Evolutionary conservation across 108 stramenopile species (phyloP), one percentile per base, ranked within the genome.

Genomic region (Nitzschia putrida): DNA sequence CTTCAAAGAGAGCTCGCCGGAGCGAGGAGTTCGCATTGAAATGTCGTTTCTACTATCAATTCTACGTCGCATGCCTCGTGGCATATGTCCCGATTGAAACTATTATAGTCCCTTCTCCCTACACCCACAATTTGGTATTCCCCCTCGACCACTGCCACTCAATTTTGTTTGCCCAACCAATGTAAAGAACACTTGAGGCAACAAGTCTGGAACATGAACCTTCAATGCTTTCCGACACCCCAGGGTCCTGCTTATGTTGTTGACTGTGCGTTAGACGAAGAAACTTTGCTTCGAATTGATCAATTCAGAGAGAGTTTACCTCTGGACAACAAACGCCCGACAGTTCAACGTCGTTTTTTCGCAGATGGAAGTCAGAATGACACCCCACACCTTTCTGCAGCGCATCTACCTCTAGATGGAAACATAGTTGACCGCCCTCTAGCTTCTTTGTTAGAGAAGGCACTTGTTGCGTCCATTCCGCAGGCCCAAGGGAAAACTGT

Each of bases 321-420:
- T 12, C 53, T 79, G 20, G 49, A 79, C 56, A 34, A 34, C 29
- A 78, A 78, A 38, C 56, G 77, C 7, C 77, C 77, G 14, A 78
- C 77, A 8, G 70, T 71, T 39, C 53, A 78, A 37, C 70, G 77
- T 14, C 64, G 77, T 7, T 78, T 78, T 53, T 76, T 76, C 66
- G 57, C 37, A 3, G 73, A 74, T 34, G 73, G 51, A 22, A 16
- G 11, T 40, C 39, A 6, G 4, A 5, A 45, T 40, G 13, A 6
- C 24, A 58, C 3, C 20, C 45, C 34, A 20, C 44, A 22, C 20
- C 60, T 38, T 12, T 20, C 37, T 20, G 39, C 60, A 29, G 29
- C 4, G 4, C 29, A 4, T 4, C 29, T 34, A 34, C 4, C 29
- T 4, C 29, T 34, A 4, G 4, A 34, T 34, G 29, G 29, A 34